Evolutionary conservation across 805 yeast species (phyloP).

Genomic region (Schwanniomyces occidentalis): DNA sequence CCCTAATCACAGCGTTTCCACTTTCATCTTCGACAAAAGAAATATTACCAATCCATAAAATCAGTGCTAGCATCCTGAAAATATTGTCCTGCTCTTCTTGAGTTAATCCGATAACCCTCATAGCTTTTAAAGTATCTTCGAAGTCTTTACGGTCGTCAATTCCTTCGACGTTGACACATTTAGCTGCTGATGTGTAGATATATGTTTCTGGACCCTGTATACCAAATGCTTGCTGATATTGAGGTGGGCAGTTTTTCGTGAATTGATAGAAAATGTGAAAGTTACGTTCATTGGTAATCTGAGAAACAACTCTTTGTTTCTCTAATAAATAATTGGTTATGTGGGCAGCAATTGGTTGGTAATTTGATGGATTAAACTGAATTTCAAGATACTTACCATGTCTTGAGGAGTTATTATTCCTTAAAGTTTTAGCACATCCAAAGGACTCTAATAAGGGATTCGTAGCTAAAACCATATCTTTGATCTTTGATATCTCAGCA

Average conservation of each 20-base stretch:
- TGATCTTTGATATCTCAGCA: slow-evolving; percentile 77
- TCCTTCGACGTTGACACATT: slow-evolving; percentile 82
- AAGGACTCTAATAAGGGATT: slow-evolving; percentile 89
- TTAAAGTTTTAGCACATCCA: slow-evolving; percentile 90
- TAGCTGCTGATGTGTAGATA: slow-evolving; percentile 81
- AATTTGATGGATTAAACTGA: slow-evolving; percentile 66
- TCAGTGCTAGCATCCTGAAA: slow-evolving; percentile 78
- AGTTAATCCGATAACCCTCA: slow-evolving; percentile 81
- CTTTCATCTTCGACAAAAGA: slow-evolving; percentile 82
- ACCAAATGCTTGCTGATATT: slow-evolving; percentile 81
- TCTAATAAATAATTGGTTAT: slow-evolving; percentile 93
- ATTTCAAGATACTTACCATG: slow-evolving; percentile 95
- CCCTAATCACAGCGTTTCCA: slow-evolving; percentile 82
- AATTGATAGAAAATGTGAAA: slow-evolving; percentile 97
- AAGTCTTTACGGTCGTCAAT: slow-evolving; percentile 83
- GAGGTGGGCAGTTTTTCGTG: slow-evolving; percentile 85
- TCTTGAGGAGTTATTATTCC: slow-evolving; percentile 87
- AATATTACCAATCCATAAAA: slow-evolving; percentile 94
- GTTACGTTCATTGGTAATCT: slow-evolving; percentile 87
- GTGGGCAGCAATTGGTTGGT: slow-evolving; percentile 92
- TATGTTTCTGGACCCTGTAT: slow-evolving; percentile 94
- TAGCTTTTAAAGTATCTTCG: slow-evolving; percentile 78
- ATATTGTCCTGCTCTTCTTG: slow-evolving; percentile 88
- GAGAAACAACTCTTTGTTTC: slow-evolving; percentile 96
- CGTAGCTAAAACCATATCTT: slow-evolving; percentile 97